A percentile compares a stretch with the other conserved stretches of the same genome.
phyloP scores from a whole-genome alignment of 2,329 filamentous ascomycete species.

The Blumeria hordei region DNA sequence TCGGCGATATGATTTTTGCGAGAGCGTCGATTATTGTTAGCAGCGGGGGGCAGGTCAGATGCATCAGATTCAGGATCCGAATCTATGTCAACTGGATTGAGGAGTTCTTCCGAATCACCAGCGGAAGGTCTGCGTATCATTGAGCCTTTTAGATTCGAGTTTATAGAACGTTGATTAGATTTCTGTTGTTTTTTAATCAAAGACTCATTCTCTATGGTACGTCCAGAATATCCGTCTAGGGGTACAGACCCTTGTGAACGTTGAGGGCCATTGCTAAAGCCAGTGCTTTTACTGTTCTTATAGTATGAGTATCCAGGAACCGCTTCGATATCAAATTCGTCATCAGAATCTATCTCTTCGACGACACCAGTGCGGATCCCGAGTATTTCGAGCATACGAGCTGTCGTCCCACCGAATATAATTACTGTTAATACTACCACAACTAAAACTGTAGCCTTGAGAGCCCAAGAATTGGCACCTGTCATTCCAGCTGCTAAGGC shows the following conservation, averaged over 20 bases:
- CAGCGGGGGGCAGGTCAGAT: slow-evolving; percentile 40
- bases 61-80: slow-evolving; percentile 38
- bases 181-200: slow-evolving; percentile 4
- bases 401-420: slow-evolving; percentile 93
- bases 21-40: slow-evolving; percentile 11
- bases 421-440: slow-evolving; percentile 96
- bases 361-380: slow-evolving; percentile 92
- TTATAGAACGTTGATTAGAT: slow-evolving; percentile 17
- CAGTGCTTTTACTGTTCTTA: slow-evolving; percentile 32
- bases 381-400: slow-evolving; percentile 89
- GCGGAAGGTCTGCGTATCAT: slow-evolving; percentile 13
- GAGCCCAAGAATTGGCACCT: slow-evolving; percentile 55
- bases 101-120: slow-evolving; percentile 27
- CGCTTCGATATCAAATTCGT: slow-evolving; percentile 78
- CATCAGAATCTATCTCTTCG: slow-evolving; percentile 90
- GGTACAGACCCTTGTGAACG: slow-evolving; percentile 31
- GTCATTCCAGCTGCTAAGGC: slow-evolving; percentile 73
- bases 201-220: slow-evolving; percentile 17
- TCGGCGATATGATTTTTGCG: background rate
- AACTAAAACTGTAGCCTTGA: slow-evolving; percentile 87
- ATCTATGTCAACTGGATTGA: slow-evolving; percentile 21
- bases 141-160: slow-evolving; percentile 27
- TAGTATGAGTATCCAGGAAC: slow-evolving; percentile 28
- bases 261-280: slow-evolving; percentile 51
- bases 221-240: slow-evolving; percentile 24